Conservation (phyloP, 495 filamentous ascomycete genomes). For the Neurospora tetraspora region DNA sequence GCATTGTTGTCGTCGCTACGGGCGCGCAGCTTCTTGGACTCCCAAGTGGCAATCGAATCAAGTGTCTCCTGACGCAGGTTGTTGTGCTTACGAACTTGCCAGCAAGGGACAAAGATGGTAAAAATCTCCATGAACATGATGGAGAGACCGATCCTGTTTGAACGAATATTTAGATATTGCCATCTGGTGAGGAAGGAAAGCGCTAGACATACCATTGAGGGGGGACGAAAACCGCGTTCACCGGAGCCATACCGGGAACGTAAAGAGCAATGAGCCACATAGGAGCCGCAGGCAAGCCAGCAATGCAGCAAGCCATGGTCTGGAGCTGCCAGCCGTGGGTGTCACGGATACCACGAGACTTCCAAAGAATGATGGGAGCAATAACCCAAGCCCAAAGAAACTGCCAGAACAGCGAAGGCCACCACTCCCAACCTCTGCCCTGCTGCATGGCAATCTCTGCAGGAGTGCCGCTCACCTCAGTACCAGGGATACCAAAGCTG, state of each 20-base stretch:
- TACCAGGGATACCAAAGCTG: constrained; percentile 30
- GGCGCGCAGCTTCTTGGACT: constrained; percentile 17
- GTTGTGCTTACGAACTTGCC: constrained; percentile 18
- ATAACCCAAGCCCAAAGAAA: constrained; percentile 53
- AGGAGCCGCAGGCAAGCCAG: constrained; percentile 54
- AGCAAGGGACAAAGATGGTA: constrained; percentile 38
- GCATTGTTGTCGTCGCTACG: not conserved
- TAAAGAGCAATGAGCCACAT: constrained; percentile 57
- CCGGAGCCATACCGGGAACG: constrained; percentile 40
- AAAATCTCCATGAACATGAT: constrained; percentile 40
- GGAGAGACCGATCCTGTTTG: constrained; percentile 20
- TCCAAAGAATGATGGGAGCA: constrained; percentile 33
- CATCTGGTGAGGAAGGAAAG: not conserved
- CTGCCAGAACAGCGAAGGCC: constrained; percentile 54
- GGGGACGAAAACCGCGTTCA: constrained; percentile 43
- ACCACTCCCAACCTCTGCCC: constrained; percentile 56
- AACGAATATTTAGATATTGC: constrained; percentile 1
- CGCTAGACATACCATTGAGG: constrained; percentile 40
- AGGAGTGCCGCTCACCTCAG: constrained; percentile 35
- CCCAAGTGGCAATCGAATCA: constrained; percentile 20
- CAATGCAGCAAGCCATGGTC: constrained; percentile 49
- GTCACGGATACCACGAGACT: constrained; percentile 43
- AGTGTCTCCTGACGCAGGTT: constrained; percentile 20
- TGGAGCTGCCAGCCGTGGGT: constrained; percentile 60
- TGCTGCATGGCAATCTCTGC: constrained; percentile 36